Base-by-base conservation (phyloP, 805 yeast genomes). In the Teunomyces kruisii region DNA sequence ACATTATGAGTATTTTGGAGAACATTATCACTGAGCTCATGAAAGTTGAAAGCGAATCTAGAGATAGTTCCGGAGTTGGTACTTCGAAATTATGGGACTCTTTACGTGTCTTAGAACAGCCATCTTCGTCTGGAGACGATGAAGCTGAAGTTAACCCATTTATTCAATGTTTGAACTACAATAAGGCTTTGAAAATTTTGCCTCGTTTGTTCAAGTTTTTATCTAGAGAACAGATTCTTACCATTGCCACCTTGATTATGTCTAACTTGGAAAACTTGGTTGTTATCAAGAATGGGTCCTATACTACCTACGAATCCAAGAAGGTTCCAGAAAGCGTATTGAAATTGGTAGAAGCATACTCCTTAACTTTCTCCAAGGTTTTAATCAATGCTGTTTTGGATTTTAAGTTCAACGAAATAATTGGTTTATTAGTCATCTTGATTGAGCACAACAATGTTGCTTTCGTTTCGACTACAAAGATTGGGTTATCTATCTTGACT, bases 121-220 rank as follows among this genome's bases (percentile, higher is more conserved):
- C 78, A 27, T 68, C 70, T 40, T 72, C 77, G n/a, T 75, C 78
- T 47, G 80, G 83, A 44, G 72, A 67, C 38, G 70, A 64, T 39
- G 72, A 62, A 51, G 56, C 62, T n/a, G 72, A 65, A 46, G 81
- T 81, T 24, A 85, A 85, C 59, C 94, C 96, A 31, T 91, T 91
- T 58, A 79, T 90, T 43, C 88, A 90, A 53, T 81, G 88, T 61
- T 75, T 92, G 52, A 80, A 87, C 22, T 86, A 84, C 60, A 88
- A 88, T 56, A 92, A 92, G 68, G 94, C 96, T 45, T 82, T 89
- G 72, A 91, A 89, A 65, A 78, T 89, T 30, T 83, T 92, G 70
- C 90, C 94, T 42, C 83, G 99, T 67, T 77, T 88, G 48, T 89
- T 89, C 74, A 86, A 88, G 59, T 88, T 90, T 64, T 74, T 92